Evolutionary conservation across 805 yeast genomes (phyloP).

Genomic region (Kluyveromyces siamensis): DNA sequence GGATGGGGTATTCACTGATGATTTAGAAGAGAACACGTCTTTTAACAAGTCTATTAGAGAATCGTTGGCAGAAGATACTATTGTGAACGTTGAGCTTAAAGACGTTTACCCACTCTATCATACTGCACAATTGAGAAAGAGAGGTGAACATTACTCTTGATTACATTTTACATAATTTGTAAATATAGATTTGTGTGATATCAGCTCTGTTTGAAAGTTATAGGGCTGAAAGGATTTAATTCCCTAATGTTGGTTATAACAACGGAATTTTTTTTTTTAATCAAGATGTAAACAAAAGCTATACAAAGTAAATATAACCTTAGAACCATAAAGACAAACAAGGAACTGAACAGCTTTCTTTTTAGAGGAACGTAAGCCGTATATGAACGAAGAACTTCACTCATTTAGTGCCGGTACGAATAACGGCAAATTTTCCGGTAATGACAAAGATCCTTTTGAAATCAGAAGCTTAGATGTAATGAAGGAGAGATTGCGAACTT

Average conservation of each 20-base stretch:
- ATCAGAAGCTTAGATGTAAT: not conserved
- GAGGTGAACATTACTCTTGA: conserved; percentile 41
- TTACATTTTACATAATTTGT: not conserved
- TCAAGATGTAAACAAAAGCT: not conserved
- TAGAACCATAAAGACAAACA: not conserved
- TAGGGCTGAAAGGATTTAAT: not conserved
- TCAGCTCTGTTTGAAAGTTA: not conserved
- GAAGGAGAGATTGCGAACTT: conserved; percentile 7
- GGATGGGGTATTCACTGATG: conserved; percentile 13
- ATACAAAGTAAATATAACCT: too few relatives aligned
- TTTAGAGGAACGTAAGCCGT: not conserved
- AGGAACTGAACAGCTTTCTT: not conserved
- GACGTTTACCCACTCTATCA: conserved; percentile 43
- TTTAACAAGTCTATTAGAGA: conserved; percentile 17
- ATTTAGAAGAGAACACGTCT: conserved; percentile 11
- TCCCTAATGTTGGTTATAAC: not conserved
- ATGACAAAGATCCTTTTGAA: not conserved
- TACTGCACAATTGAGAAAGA: conserved; percentile 44
- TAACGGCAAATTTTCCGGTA: not conserved
- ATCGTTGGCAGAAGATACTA: conserved; percentile 22
- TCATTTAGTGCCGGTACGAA: not conserved
- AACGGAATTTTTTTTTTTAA: not conserved
- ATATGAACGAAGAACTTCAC: not conserved
- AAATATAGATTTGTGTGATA: not conserved
- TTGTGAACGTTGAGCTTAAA: conserved; percentile 28